Base-by-base conservation (phyloP, 1,284 basidiomycete species). In the Taiwanofungus camphoratus region DNA sequence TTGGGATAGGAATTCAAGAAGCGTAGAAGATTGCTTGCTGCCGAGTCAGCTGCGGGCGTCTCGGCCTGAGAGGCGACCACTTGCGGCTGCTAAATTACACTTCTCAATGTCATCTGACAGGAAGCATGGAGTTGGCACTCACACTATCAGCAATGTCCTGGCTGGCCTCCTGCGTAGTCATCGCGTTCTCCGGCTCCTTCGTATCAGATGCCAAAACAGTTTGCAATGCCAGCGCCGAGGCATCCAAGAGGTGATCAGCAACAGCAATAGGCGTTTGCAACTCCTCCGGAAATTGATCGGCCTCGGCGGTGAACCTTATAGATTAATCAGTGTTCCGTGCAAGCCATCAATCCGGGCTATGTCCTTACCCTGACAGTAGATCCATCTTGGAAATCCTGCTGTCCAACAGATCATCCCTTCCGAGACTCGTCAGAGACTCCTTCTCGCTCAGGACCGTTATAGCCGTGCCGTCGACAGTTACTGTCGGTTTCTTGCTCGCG, bases 371-470 rank as follows among this genome's bases (percentile, higher is more conserved):
- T 30, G 76, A 76, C 44, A 88, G 68, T 18, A 83, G 62, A 34
- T 71, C 61, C 76, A 82, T 78, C 64, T 72, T 78, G 43, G 69
- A 67, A 45, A 77, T 69, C 53, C 77, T 69, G 52, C 81, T 78
- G 55, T 87, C 82, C 57, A 84, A 70, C 52, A 88, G 61, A 59
- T 86, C 85, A 45, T 87, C 83, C 44, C 82, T 69, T 21, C 83
- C 84, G 37, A 87, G 64, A 41, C 66, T 73, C 45, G 76, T 79
- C 56, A 87, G 62, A 16, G 74, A 76, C 57, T 86, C 82, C 67
- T 86, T 89, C 69, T 93, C 91, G 45, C 74, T 77, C 31, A 82
- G 68, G 36, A 89, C 74, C 4, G 52, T 55, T 20, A 85, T 70
- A 9, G 67, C 65, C 16, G 61, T 65, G 15, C 77, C 84, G 45